Evolutionary conservation across 257 asterid species (phyloP).

Genomic region (Solanum verrucosum): DNA sequence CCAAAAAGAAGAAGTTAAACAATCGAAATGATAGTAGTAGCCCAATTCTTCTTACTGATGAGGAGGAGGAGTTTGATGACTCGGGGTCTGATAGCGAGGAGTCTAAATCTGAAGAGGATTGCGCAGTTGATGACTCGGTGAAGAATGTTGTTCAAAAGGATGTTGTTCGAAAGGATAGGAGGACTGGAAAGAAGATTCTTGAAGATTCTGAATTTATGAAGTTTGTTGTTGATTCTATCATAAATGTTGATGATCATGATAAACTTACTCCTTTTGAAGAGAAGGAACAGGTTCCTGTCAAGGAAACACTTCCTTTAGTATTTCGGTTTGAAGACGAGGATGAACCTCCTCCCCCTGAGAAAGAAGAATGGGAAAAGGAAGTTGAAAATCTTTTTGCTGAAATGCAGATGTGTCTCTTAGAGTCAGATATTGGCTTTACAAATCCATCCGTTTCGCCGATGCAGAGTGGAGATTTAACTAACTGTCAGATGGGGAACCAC

Average conservation of each 20-base stretch:
- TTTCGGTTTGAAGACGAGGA: slow-evolving; percentile 44
- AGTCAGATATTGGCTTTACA: slow-evolving; percentile 10
- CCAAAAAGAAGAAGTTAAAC: background rate
- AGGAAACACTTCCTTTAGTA: slow-evolving; percentile 28
- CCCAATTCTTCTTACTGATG: background rate
- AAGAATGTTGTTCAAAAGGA: background rate
- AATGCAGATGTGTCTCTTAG: slow-evolving; percentile 29
- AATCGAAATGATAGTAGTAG: background rate
- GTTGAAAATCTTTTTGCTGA: slow-evolving; percentile 37
- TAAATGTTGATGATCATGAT: slow-evolving; percentile 12
- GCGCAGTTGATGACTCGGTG: background rate
- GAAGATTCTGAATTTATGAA: slow-evolving; percentile 5
- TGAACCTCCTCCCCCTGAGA: slow-evolving; percentile 15
- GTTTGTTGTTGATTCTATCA: slow-evolving; percentile 18
- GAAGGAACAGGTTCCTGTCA: background rate
- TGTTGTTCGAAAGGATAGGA: background rate
- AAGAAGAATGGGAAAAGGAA: slow-evolving; percentile 38
- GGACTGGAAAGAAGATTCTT: background rate
- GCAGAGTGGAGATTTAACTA: background rate
- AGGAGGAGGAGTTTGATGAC: background rate
- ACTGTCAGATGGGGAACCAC: slow-evolving; percentile 44
- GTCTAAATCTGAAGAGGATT: background rate
- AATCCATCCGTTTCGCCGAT: background rate
- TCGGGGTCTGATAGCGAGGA: background rate
- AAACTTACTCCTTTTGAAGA: background rate